Evolutionary conservation across 1,139 yeast genomes (phyloP), one percentile per base, ranked within the genome.

Genomic region (Taiozyma sp.): DNA sequence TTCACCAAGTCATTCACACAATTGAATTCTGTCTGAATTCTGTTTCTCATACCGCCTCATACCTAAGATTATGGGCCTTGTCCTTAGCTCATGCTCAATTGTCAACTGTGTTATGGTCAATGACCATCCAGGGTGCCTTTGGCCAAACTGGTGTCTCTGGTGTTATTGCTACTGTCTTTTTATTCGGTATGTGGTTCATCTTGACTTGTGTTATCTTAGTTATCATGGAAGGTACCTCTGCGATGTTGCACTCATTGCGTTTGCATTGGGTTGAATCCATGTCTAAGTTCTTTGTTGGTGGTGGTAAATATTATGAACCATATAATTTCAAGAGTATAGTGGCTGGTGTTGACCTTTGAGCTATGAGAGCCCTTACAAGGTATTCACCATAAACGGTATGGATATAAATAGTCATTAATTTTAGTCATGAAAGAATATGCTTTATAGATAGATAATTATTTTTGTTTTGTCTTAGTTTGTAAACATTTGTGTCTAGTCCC

Each of bases 201-300:
- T 77, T 92, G 57, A 93, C 99, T 0, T 92, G 91, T 45, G 84
- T 91, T 59, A 91, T 95, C 53, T 78, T 95, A 67, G 98, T 95
- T 48, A 76, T 91, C 54, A 93, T 95, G 99, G 99, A 95, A 71
- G 99, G 99, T 49, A 95, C 99, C 0, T 88, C 96, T 43, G 99
- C 99, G 30, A 95, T 95, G 99, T 79, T 95, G 64, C 99, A 95
- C 71, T 88, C 97, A 28, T 79, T 95, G 63, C 87, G 99, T 70
- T 75, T 93, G 65, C 99, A 93, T 69, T 93, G 99, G 99, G 99
- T 95, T 51, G 99, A 95, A 71, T 92, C 97, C 34, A 95, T 95
- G 98, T 91, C 97, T 48, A 95, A 95, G 72, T 95, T 89, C 69
- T 95, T 93, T 64, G 90, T 87, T 63, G 99, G 99, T 61, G 98